phyloP scores from a whole-genome alignment of 1,139 yeast genomes.

The Yamadazyma spencermartinsiae region DNA sequence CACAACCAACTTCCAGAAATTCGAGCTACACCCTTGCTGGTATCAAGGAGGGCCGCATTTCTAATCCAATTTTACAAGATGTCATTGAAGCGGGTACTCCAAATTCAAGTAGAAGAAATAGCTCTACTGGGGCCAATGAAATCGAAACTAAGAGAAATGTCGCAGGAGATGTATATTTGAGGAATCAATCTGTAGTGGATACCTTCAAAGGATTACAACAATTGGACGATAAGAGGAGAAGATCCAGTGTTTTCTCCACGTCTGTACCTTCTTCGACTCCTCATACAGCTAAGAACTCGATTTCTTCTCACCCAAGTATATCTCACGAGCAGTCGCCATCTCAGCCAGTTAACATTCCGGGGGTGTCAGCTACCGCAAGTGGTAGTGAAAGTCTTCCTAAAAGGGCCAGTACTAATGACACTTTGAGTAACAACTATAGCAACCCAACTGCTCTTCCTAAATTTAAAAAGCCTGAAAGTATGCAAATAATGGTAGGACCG shows the following conservation, averaged over 20 bases:
- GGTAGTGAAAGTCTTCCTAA: constrained; percentile 2
- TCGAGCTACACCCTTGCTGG: constrained; percentile 33
- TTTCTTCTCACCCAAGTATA: constrained; percentile 17
- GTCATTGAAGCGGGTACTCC: constrained; percentile 32
- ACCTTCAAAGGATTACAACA: constrained; percentile 51
- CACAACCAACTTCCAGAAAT: constrained; percentile 15
- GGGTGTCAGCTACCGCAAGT: neutral
- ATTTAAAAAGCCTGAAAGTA: constrained; percentile 4
- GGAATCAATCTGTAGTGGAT: constrained; percentile 49
- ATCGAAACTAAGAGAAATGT: constrained; percentile 54
- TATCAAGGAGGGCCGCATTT: constrained; percentile 30
- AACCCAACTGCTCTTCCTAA: neutral
- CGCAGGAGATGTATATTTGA: constrained; percentile 55
- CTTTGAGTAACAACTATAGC: neutral
- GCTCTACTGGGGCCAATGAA: constrained; percentile 40
- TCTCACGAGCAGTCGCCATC: constrained; percentile 8
- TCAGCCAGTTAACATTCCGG: constrained; percentile 17
- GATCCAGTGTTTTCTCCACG: constrained; percentile 36
- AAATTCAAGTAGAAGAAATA: constrained; percentile 33
- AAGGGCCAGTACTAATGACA: neutral
- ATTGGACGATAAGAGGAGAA: constrained; percentile 45
- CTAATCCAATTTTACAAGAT: constrained; percentile 33
- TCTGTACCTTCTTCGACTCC: constrained; percentile 16
- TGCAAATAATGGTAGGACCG: constrained; percentile 34
- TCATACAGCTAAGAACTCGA: constrained; percentile 20